Conservation (phyloP, 2,329 filamentous ascomycete genomes). For the Ophiobolus disseminans region DNA sequence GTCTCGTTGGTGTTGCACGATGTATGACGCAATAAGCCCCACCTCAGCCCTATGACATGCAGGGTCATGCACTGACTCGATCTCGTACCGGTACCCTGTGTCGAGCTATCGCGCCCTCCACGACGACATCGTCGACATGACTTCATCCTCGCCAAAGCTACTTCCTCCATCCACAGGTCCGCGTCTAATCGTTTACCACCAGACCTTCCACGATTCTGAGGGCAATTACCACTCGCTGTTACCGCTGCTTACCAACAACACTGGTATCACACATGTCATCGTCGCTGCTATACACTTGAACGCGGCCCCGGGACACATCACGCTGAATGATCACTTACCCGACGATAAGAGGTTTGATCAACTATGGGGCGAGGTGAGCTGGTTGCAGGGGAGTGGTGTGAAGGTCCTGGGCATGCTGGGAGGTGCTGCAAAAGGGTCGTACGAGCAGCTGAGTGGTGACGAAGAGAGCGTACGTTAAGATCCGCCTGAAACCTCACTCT, state of each 20-base stretch:
- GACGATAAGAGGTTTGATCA: slow-evolving; percentile 70
- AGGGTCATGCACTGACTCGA: neutral
- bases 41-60: too few relatives aligned
- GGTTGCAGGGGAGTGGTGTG: slow-evolving; percentile 75
- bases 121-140: slow-evolving; percentile 27
- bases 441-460: slow-evolving; percentile 54
- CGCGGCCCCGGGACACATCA: slow-evolving; percentile 68
- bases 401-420: slow-evolving; percentile 88
- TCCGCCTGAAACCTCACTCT: neutral
- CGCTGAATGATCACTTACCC: slow-evolving; percentile 80
- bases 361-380: slow-evolving; percentile 79
- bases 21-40: too few relatives aligned
- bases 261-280: slow-evolving; percentile 80
- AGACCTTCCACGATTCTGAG: slow-evolving; percentile 66
- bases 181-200: slow-evolving; percentile 66
- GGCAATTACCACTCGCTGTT: slow-evolving; percentile 66
- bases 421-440: slow-evolving; percentile 81
- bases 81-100: slow-evolving; percentile 2
- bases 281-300: slow-evolving; percentile 88
- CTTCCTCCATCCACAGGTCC: slow-evolving; percentile 47
- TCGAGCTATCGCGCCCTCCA: neutral
- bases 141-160: slow-evolving; percentile 36
- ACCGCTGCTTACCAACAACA: slow-evolving; percentile 65
- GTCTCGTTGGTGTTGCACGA: too few relatives aligned
- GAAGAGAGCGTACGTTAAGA: slow-evolving; percentile 42